Conservation (phyloP, 1,284 basidiomycete genomes). For the Rugosomyces carneus region DNA sequence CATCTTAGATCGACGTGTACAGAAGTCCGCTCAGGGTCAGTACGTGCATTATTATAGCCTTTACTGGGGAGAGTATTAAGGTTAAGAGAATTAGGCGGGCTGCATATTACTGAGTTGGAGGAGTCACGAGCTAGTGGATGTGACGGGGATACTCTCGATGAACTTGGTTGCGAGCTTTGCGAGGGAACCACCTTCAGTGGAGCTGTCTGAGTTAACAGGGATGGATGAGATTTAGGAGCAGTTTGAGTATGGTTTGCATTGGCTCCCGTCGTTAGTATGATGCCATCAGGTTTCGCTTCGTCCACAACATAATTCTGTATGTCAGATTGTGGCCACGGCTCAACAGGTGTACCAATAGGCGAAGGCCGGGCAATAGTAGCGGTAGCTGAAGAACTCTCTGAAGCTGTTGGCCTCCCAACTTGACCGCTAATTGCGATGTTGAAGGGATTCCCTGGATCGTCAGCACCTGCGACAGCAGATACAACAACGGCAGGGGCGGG, state of each 20-base stretch:
- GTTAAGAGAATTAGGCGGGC: neutral
- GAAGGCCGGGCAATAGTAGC: constrained; percentile 35
- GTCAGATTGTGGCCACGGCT: constrained; percentile 14
- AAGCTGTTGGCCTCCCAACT: constrained; percentile 15
- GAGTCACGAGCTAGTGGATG: constrained; percentile 31
- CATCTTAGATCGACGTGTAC: constrained; percentile 2
- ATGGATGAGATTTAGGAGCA: constrained; percentile 32
- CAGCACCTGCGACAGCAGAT: constrained; percentile 37
- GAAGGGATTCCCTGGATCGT: constrained; percentile 30
- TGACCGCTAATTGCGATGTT: constrained; percentile 17
- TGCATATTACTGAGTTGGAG: constrained; percentile 21
- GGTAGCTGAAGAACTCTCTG: constrained; percentile 34
- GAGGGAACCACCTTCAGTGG: constrained; percentile 23
- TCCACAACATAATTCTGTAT: constrained; percentile 21
- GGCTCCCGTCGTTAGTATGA: constrained; percentile 1
- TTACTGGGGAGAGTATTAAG: constrained; percentile 11
- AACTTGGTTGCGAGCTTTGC: constrained; percentile 17
- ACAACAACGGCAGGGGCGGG: constrained; percentile 45
- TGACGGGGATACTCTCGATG: constrained; percentile 22
- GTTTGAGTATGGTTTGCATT: constrained; percentile 4
- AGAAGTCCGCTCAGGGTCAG: neutral
- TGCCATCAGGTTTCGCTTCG: constrained; percentile 2
- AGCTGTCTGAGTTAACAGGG: constrained; percentile 66
- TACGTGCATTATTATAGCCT: neutral
- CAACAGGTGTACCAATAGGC: constrained; percentile 30